Percentiles rank a stretch among this genome's conserved stretches.
phyloP scores from a whole-genome alignment of 768 basidiomycete genomes.

The Nidularia sp. region DNA sequence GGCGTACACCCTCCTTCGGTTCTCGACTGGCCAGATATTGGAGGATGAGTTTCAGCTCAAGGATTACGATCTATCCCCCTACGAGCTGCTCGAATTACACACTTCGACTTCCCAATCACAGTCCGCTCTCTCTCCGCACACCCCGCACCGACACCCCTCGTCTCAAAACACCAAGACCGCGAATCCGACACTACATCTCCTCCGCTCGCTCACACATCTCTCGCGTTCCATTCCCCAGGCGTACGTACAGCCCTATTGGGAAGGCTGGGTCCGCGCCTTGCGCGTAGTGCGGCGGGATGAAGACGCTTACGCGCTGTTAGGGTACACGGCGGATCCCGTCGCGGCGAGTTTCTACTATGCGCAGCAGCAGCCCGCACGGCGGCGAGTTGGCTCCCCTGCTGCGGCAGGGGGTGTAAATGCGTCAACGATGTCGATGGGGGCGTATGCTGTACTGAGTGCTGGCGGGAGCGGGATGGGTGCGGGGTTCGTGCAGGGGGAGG shows the following conservation, averaged over 20 bases:
- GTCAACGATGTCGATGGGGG: neutral
- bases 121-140: neutral
- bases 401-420: too few relatives aligned
- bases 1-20: constrained; percentile 45
- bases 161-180: neutral
- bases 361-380: neutral
- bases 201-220: constrained; percentile 18
- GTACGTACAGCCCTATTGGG: constrained; percentile 59
- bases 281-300: constrained; percentile 29
- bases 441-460: neutral
- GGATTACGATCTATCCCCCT: constrained; percentile 56
- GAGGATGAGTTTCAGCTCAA: constrained; percentile 57
- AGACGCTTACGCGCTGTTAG: constrained; percentile 1
- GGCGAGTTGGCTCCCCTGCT: neutral
- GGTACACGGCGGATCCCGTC: neutral
- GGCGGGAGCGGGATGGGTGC: neutral
- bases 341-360: neutral
- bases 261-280: constrained; percentile 43
- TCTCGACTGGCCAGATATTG: constrained; percentile 65
- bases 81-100: constrained; percentile 73
- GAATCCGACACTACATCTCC: constrained; percentile 1
- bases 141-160: neutral
- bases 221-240: constrained; percentile 23
- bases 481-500: too few relatives aligned
- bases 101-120: constrained; percentile 6